Conservation (phyloP, 768 basidiomycete genomes). For the Russula emetica region DNA sequence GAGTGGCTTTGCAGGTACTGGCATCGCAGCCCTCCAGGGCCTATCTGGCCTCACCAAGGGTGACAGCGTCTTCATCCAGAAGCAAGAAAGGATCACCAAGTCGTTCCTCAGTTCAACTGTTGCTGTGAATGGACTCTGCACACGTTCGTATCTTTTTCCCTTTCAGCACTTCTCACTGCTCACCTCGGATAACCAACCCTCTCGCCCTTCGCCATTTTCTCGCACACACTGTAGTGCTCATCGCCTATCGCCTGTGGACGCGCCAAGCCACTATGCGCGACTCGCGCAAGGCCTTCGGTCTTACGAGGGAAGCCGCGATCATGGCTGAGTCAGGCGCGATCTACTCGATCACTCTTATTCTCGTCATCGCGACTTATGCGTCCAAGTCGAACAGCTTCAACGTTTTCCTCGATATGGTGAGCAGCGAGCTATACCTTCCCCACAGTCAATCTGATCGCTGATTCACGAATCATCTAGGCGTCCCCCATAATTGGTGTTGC, state of each 20-base stretch:
- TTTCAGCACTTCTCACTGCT: not conserved
- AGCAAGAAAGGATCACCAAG: constrained; percentile 29
- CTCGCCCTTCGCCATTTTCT: not conserved
- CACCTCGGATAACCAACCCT: not conserved
- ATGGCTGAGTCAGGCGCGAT: constrained; percentile 24
- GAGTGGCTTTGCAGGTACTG: constrained; percentile 21
- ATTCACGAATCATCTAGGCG: constrained; percentile 10
- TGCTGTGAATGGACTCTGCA: constrained; percentile 32
- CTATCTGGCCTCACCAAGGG: constrained; percentile 27
- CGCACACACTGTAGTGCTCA: constrained; percentile 23
- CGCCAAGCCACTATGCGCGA: constrained; percentile 27
- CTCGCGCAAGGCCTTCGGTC: constrained; percentile 20
- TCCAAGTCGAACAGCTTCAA: constrained; percentile 20
- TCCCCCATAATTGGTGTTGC: constrained; percentile 23
- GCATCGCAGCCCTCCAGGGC: constrained; percentile 28
- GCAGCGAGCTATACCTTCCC: not conserved
- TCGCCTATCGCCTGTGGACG: constrained; percentile 31
- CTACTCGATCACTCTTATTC: constrained; percentile 18
- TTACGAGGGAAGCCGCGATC: constrained; percentile 19
- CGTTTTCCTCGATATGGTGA: constrained; percentile 25
- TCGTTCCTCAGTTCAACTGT: constrained; percentile 32
- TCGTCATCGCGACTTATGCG: constrained; percentile 21
- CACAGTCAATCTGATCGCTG: not conserved
- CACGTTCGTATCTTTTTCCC: constrained; percentile 27
- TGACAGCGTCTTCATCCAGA: constrained; percentile 29